Base-by-base conservation (phyloP, 1,284 basidiomycete genomes). In the Mycena sp. region DNA sequence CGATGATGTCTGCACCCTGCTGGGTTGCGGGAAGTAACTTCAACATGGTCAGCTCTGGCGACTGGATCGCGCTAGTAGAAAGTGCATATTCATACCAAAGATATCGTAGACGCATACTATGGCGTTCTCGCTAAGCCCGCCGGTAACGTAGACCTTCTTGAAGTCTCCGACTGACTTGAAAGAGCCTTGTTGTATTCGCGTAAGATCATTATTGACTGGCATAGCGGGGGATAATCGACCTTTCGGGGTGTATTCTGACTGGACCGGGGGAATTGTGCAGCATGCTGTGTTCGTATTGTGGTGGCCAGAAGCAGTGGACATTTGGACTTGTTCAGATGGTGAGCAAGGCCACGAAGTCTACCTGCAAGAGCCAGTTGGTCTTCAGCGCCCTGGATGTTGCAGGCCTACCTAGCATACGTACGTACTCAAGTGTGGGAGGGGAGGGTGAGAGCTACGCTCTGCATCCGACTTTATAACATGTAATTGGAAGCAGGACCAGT, bases 21-120 rank as follows among this genome's bases (percentile, higher is more conserved):
- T 85, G 83, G 7, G 86, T 87, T 87, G 84, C 7, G 85, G 84
- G 73, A 81, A 85, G 76, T 65, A 87, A 14, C 32, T 35, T 7
- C 9, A 35, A 14, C 9, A n/a, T 14, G 7, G 32, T 35, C 32
- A 35, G 32, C 32, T n/a, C n/a, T n/a, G n/a, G n/a, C n/a, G n/a
- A n/a, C n/a, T n/a, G n/a, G n/a, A n/a, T n/a, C n/a, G n/a, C n/a
- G n/a, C n/a, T n/a, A n/a, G n/a, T n/a, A n/a, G n/a, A n/a, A n/a
- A n/a, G n/a, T n/a, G n/a, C n/a, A n/a, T n/a, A n/a, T n/a, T n/a
- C n/a, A n/a, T n/a, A n/a, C 87, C 88, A 67, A 90, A 89, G 69
- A 89, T 88, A 71, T 90, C 88, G 68, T 81, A 89, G 46, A 89
- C 82, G 62, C 82, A 84, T 52, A 90, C 76, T 43, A 89, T 77